These are phyloP conservation scores for Stephania yunnanensis DNA, from an alignment of 164 flowering plant species.

Conservation along the genomic window DNA sequence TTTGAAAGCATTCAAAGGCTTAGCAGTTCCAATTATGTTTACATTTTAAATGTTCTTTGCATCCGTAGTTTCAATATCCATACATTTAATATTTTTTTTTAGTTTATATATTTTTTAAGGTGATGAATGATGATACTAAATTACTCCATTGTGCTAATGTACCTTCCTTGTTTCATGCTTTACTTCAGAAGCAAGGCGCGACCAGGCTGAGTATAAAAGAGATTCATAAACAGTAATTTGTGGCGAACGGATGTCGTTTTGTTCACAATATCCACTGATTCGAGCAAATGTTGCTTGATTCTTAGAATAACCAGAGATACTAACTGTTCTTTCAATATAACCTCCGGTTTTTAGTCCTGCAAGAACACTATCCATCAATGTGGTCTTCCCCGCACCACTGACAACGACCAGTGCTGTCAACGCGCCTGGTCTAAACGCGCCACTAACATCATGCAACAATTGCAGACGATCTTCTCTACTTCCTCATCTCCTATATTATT, in stretches of 20 bases:
- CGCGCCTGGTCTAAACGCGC: slow-evolving; percentile 48
- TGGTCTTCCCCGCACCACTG: neutral
- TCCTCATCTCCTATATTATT: slow-evolving; percentile 51
- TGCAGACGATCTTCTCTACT: slow-evolving; percentile 33
- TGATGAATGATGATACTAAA: no score
- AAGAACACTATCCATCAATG: neutral
- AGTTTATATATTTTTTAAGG: no score
- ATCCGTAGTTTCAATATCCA: no score
- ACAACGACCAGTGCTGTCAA: slow-evolving; percentile 14
- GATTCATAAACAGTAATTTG: slow-evolving; percentile 43
- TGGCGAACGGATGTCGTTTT: slow-evolving; percentile 10
- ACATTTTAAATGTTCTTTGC: no score
- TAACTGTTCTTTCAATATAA: slow-evolving; percentile 26
- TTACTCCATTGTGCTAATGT: neutral
- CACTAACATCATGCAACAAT: slow-evolving; percentile 39
- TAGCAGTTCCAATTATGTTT: no score
- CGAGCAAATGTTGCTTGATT: slow-evolving; percentile 50
- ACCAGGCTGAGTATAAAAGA: slow-evolving; percentile 47
- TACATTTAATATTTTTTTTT: no score
- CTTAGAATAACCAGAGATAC: slow-evolving; percentile 38
- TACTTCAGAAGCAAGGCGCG: slow-evolving; percentile 35
- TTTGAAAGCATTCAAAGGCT: no score
- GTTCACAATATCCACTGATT: slow-evolving; percentile 46
- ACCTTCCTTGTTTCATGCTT: slow-evolving; percentile 37
- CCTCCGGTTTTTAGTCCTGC: neutral